Base-by-base conservation (phyloP, 2,329 filamentous ascomycete genomes). In the Emergomyces orientalis region DNA sequence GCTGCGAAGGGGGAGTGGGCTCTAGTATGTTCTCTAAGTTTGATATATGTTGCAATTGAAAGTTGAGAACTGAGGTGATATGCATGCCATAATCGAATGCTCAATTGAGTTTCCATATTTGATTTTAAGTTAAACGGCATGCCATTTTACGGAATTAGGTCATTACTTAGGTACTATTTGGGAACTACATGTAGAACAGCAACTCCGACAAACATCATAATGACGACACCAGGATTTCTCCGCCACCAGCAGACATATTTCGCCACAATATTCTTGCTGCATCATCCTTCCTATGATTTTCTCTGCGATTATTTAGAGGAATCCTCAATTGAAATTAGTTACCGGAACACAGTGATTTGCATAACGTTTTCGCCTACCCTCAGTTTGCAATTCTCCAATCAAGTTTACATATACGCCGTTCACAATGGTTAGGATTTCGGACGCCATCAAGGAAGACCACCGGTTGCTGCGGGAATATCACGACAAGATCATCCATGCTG, bases 391-490 rank as follows among this genome's bases (percentile, higher is more conserved):
- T 39, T 25, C 2, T 25, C 19, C n/a, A 25, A 11, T n/a, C 17
- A 39, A 25, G 27, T 47, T 30, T 19, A 45, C 41, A 27, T n/a
- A n/a, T n/a, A 19, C 56, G 7, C 22, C 3, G 56, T 8, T n/a
- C 62, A 63, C 59, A 47, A 67, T 67, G 66, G 34, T 59, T 47
- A 70, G 68, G 30, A 69, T 75, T 59, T 73, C 73, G 30, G 75
- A 79, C 27, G 68, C 70, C 4, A 78, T 81, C 65, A 74, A 71
- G 54, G 65, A 71, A 32, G 79, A 80, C 65, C 78, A 81, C 62
- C 70, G 70, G 17, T 70, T 77, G 45, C 68, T 81, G 30, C 72
- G 77, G 62, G 65, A 72, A 2, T 78, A 76, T 65, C 81, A 81
- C 68, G 70, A 78, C 22, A 74, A 76, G 19, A 73, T 82, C 43